phyloP scores from a whole-genome alignment of 345 rosid species.

The Kandelia obovata region DNA sequence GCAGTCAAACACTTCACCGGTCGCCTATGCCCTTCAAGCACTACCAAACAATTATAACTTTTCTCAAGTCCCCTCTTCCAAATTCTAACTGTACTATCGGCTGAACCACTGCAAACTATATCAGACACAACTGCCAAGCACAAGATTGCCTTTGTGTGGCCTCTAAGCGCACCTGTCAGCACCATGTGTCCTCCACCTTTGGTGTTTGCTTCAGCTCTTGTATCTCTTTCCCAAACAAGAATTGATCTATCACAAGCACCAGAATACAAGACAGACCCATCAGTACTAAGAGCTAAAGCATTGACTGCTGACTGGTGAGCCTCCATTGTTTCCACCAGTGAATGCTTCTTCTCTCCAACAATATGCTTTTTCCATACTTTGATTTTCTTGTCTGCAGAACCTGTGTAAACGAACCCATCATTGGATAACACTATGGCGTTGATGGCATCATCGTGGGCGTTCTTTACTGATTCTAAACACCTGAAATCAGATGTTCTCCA shows the following conservation, averaged over 20 bases:
- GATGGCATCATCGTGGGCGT: slow-evolving; percentile 73
- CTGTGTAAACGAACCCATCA: slow-evolving; percentile 60
- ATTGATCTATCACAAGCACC: slow-evolving; percentile 77
- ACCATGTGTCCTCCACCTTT: slow-evolving; percentile 32
- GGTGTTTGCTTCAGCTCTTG: background rate
- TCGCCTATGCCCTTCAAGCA: slow-evolving; percentile 57
- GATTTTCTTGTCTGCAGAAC: slow-evolving; percentile 70
- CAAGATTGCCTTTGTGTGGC: slow-evolving; percentile 60
- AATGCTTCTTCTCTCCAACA: slow-evolving; percentile 33
- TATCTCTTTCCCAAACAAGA: slow-evolving; percentile 61
- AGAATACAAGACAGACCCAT: slow-evolving; percentile 61
- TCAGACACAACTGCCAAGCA: slow-evolving; percentile 52
- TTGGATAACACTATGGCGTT: slow-evolving; percentile 50
- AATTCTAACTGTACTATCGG: slow-evolving; percentile 55
- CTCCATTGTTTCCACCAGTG: slow-evolving; percentile 41
- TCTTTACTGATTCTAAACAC: slow-evolving; percentile 56
- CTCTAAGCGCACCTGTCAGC: slow-evolving; percentile 66
- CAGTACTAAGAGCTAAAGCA: slow-evolving; percentile 56
- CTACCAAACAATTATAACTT: slow-evolving; percentile 50
- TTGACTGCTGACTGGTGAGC: slow-evolving; percentile 67
- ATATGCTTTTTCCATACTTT: slow-evolving; percentile 50
- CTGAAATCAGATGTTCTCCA: slow-evolving; percentile 60
- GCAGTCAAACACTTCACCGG: slow-evolving; percentile 70
- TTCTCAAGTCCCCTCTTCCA: slow-evolving; percentile 50
- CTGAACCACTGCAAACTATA: slow-evolving; percentile 68